Conservation (phyloP, 768 basidiomycete genomes). For the Rhodocollybia butyracea region DNA sequence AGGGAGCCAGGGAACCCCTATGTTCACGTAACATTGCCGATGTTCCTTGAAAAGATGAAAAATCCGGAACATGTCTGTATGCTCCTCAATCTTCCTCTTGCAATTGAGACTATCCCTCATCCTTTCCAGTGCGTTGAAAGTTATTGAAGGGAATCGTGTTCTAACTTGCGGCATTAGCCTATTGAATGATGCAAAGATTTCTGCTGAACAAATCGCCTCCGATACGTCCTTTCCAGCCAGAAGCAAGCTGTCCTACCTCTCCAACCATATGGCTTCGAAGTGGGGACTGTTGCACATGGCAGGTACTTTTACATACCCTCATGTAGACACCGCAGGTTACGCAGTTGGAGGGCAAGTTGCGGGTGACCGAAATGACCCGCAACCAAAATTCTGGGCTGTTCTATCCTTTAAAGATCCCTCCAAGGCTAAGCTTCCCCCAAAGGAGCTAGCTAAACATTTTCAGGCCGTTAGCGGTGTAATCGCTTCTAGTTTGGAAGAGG, state of each 20-base stretch:
- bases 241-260: neutral
- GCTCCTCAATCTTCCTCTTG: neutral
- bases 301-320: neutral
- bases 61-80: neutral
- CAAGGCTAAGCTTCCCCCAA: too few relatives aligned
- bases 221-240: neutral
- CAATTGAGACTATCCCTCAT: neutral
- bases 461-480: neutral
- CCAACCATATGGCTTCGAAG: neutral
- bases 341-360: neutral
- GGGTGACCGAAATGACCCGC: neutral
- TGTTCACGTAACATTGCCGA: neutral
- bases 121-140: neutral
- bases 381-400: neutral
- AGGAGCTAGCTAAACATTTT: neutral
- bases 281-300: neutral
- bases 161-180: neutral
- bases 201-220: neutral
- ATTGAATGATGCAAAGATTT: neutral
- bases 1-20: neutral
- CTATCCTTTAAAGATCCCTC: neutral
- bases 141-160: neutral
- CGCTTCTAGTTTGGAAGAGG: neutral
- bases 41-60: neutral
- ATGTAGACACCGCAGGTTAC: neutral